Conservation (phyloP, 352 stramenopile species). For the Phytophthora capsici region DNA sequence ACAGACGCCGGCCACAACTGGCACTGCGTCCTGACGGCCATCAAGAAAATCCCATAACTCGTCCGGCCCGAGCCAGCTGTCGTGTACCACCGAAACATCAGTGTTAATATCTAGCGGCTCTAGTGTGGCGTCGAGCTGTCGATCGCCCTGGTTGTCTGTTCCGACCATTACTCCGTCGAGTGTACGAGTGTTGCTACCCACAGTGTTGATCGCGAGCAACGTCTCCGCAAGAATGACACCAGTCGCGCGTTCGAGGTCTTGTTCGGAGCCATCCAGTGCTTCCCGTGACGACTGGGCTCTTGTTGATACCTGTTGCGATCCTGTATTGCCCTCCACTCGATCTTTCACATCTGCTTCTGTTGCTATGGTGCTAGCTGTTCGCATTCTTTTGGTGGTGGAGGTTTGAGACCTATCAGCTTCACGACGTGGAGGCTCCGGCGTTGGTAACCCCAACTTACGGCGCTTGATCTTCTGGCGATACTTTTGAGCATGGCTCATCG, state of each 20-base stretch:
- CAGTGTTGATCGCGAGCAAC: conserved; percentile 2
- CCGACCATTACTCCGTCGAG: conserved; percentile 10
- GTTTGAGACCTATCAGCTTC: background rate
- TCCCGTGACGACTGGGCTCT: conserved; percentile 26
- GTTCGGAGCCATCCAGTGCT: conserved; percentile 8
- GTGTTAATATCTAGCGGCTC: conserved; percentile 21
- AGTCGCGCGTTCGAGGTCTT: conserved; percentile 4
- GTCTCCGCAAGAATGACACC: conserved; percentile 21
- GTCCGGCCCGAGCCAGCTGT: conserved; percentile 25
- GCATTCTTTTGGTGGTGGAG: conserved; percentile 25
- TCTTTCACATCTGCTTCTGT: conserved; percentile 6
- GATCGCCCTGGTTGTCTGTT: conserved; percentile 7
- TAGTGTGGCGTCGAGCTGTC: conserved; percentile 14
- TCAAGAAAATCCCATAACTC: conserved; percentile 30
- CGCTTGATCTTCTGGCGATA: conserved; percentile 61
- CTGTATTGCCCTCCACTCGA: conserved; percentile 9
- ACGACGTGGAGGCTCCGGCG: background rate
- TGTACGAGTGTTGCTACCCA: conserved; percentile 10
- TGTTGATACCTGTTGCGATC: conserved; percentile 17
- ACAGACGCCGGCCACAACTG: conserved; percentile 20
- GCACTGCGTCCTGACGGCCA: background rate
- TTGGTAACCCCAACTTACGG: conserved; percentile 27
- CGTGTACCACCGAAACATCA: conserved; percentile 22
- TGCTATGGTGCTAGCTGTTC: conserved; percentile 4
- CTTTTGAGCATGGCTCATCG: conserved; percentile 68